A percentile compares a stretch with the other conserved stretches of the same genome.
Conservation (phyloP, 306 rosid genomes). For the Luffa aegyptiaca region DNA sequence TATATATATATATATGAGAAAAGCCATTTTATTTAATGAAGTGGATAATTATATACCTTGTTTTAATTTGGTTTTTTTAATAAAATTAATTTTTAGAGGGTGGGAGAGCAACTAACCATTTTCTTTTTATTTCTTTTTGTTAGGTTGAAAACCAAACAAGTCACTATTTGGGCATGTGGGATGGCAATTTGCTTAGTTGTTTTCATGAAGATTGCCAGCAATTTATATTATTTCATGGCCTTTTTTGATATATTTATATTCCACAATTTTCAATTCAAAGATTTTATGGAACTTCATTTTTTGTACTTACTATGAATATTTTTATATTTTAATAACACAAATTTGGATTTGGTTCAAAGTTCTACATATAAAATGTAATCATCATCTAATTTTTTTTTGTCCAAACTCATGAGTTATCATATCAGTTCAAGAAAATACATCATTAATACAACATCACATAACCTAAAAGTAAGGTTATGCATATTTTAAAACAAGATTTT, state of each 20-base stretch:
- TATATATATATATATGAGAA: no score
- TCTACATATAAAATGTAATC: no score
- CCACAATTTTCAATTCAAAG: not conserved
- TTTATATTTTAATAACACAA: not conserved
- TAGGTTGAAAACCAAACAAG: constrained; percentile 24
- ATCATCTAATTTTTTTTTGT: no score
- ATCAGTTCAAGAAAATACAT: no score
- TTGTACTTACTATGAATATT: not conserved
- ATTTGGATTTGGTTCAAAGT: not conserved
- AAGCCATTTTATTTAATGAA: not conserved
- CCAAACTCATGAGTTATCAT: no score
- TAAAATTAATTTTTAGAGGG: not conserved
- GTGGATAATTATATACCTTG: not conserved
- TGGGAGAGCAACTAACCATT: not conserved
- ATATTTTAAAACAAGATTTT: no score
- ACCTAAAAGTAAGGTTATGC: no score
- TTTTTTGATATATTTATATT: not conserved
- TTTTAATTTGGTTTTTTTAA: not conserved
- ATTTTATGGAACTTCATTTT: not conserved
- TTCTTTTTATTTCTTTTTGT: constrained; percentile 1
- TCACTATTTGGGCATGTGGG: constrained; percentile 22
- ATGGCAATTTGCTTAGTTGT: constrained; percentile 14
- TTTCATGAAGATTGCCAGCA: constrained; percentile 8
- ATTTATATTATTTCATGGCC: not conserved
- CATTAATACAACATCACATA: no score